Conservation (phyloP, 306 rosid species). For the Abrus precatorius region DNA sequence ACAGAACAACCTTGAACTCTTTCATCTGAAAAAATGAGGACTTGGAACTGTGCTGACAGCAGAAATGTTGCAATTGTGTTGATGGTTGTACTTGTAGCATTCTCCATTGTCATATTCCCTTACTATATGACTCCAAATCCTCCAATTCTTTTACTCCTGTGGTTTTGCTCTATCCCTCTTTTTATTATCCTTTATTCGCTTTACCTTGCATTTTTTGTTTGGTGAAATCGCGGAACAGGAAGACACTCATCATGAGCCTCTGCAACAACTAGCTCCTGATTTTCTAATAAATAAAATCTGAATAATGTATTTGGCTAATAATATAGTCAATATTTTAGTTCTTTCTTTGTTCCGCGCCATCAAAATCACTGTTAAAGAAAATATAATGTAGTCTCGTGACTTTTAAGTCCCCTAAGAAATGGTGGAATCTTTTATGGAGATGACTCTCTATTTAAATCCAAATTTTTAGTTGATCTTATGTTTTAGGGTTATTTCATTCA, state of each 20-base stretch:
- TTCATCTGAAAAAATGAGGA: constrained; percentile 4
- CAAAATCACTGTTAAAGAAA: not conserved
- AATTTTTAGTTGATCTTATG: not conserved
- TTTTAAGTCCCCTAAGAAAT: not conserved
- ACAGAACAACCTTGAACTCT: not conserved
- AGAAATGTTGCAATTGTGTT: not conserved
- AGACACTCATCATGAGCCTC: not conserved
- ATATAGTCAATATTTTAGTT: not conserved
- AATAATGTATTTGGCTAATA: constrained; percentile 3
- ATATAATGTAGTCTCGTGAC: not conserved
- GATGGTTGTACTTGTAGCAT: not conserved
- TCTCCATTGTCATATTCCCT: not conserved
- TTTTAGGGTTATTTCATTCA: no score
- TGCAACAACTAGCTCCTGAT: not conserved
- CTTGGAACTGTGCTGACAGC: not conserved
- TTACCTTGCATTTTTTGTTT: constrained; percentile 24
- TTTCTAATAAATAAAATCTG: constrained; percentile 6
- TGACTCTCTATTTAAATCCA: not conserved
- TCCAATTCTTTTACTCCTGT: not conserved
- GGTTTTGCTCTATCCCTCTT: constrained; percentile 21
- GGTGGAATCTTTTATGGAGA: no score
- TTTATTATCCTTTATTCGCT: constrained; percentile 13
- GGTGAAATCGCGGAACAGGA: not conserved
- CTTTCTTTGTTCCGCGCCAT: not conserved
- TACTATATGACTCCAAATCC: not conserved